Evolutionary conservation across 805 yeast species (phyloP).

Genomic region (Alloascoidea africana): DNA sequence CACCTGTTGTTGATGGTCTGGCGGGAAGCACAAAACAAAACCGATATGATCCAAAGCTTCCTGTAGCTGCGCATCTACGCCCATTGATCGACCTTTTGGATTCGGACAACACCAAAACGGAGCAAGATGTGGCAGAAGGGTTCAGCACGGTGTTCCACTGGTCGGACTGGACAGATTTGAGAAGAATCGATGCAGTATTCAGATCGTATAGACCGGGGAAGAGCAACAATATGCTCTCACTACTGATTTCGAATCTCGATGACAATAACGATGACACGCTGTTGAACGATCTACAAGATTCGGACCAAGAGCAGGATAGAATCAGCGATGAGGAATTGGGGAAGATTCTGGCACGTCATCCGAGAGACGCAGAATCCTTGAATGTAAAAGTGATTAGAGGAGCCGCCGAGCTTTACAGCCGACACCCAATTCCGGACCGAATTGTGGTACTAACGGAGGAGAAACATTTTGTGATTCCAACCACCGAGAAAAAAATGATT

Average conservation of each 20-base stretch:
- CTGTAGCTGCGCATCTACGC: background rate
- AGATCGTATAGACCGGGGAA: slow-evolving; percentile 17
- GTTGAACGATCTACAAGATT: background rate
- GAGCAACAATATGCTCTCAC: too few relatives aligned
- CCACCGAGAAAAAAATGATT: background rate
- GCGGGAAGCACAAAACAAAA: background rate
- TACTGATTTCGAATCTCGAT: too few relatives aligned
- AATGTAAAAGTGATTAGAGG: background rate
- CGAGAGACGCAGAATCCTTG: background rate
- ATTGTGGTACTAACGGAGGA: background rate
- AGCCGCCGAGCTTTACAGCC: background rate
- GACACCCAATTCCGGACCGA: background rate
- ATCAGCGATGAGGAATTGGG: background rate
- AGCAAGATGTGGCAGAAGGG: too few relatives aligned
- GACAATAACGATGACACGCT: background rate
- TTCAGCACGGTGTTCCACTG: background rate
- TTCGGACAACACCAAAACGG: background rate
- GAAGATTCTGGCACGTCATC: background rate
- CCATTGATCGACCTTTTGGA: background rate
- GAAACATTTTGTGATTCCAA: background rate
- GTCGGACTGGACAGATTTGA: slow-evolving; percentile 6
- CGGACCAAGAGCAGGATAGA: too few relatives aligned
- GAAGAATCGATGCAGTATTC: slow-evolving; percentile 16
- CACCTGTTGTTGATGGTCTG: background rate
- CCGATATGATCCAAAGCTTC: background rate